Evolutionary conservation across 495 filamentous ascomycete genomes (phyloP).

Genomic region (Immersiella caudata): DNA sequence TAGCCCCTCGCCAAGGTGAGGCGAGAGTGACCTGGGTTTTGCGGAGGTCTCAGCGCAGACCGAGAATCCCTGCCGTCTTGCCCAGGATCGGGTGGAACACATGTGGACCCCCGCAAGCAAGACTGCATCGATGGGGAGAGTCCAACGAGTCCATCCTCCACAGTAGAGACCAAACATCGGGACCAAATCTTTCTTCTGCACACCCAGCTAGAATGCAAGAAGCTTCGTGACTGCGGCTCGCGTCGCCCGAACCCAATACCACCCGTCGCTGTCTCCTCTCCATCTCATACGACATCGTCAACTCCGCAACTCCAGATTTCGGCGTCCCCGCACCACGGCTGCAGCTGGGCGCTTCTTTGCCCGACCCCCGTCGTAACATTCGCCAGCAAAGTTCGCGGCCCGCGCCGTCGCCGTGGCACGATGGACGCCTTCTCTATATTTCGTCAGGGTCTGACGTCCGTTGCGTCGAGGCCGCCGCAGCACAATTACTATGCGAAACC

Average conservation of each 20-base stretch:
- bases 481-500: conserved; percentile 27
- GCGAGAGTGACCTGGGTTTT: not conserved
- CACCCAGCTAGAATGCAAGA: not conserved
- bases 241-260: not conserved
- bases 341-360: not conserved
- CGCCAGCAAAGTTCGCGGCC: not conserved
- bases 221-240: not conserved
- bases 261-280: not conserved
- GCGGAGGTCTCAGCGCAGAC: not conserved
- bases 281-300: not conserved
- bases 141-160: not conserved
- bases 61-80: not conserved
- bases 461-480: conserved; percentile 42
- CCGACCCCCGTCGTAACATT: not conserved
- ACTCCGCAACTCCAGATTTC: not conserved
- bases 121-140: not conserved
- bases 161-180: not conserved
- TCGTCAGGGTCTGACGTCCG: conserved; percentile 52
- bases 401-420: conserved; percentile 12
- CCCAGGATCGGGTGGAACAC: not conserved
- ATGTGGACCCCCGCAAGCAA: not conserved
- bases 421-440: conserved; percentile 58
- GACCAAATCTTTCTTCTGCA: not conserved
- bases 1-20: not conserved
- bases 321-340: not conserved